phyloP scores from a whole-genome alignment of 129 eudicot genomes.

The Flaveria trinervia region DNA sequence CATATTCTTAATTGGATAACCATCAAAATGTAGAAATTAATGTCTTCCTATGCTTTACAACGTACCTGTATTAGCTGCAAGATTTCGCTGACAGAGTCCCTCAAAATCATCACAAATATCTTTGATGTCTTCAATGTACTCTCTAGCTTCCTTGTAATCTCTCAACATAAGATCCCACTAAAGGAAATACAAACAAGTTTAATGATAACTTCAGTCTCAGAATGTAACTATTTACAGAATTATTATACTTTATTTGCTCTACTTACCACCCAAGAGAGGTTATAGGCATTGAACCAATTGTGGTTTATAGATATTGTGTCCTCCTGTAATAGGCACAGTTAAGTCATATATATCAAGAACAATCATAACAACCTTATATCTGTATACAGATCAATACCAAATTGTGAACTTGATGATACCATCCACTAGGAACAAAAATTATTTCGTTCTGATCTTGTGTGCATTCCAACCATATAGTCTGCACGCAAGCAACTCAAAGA shows the following conservation, averaged over 20 bases:
- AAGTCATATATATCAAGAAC: not conserved
- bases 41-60: not conserved
- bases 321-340: slow-evolving; percentile 59
- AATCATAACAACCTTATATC: slow-evolving; percentile 9
- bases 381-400: slow-evolving; percentile 49
- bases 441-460: slow-evolving; percentile 78
- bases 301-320: slow-evolving; percentile 93
- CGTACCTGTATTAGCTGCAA: slow-evolving; percentile 87
- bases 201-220: slow-evolving; percentile 25
- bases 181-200: not conserved
- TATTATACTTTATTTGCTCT: slow-evolving; percentile 17
- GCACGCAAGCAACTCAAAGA: slow-evolving; percentile 24
- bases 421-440: slow-evolving; percentile 92
- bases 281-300: slow-evolving; percentile 96
- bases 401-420: slow-evolving; percentile 99
- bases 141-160: slow-evolving; percentile 85
- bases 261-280: slow-evolving; percentile 91
- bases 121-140: slow-evolving; percentile 80
- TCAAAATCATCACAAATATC: slow-evolving; percentile 94
- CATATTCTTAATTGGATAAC: not conserved
- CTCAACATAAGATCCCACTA: slow-evolving; percentile 85
- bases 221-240: not conserved
- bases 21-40: slow-evolving; percentile 4
- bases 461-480: slow-evolving; percentile 93
- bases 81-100: slow-evolving; percentile 93